These are phyloP conservation scores for Fistulina hepatica DNA, from an alignment of 1,284 basidiomycete species.

Conservation along the genomic window DNA sequence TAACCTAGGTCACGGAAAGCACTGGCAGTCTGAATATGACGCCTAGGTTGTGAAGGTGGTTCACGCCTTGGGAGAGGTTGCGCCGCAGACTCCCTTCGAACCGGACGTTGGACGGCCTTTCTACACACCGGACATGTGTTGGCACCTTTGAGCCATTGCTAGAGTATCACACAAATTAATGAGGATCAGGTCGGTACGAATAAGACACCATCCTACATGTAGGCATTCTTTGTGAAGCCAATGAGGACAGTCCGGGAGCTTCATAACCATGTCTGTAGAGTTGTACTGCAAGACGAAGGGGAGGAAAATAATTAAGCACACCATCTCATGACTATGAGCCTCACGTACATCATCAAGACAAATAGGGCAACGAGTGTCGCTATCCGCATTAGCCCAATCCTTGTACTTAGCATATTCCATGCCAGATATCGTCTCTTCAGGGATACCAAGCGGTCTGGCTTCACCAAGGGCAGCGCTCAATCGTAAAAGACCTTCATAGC, in stretches of 20 bases:
- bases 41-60: too few relatives aligned
- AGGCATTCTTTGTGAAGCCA: slow-evolving; percentile 69
- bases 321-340: background rate
- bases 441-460: slow-evolving; percentile 48
- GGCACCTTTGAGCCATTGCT: background rate
- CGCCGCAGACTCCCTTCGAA: too few relatives aligned
- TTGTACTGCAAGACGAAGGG: slow-evolving; percentile 37
- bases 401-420: slow-evolving; percentile 51
- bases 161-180: background rate
- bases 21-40: too few relatives aligned
- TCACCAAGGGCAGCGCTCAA: too few relatives aligned
- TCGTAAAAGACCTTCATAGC: too few relatives aligned
- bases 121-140: background rate
- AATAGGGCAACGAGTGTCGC: slow-evolving; percentile 64
- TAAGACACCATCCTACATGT: background rate
- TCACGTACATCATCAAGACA: slow-evolving; percentile 65
- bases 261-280: slow-evolving; percentile 43
- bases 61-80: too few relatives aligned
- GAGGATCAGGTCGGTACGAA: background rate
- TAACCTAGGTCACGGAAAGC: too few relatives aligned
- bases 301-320: slow-evolving; percentile 9
- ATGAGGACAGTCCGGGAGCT: slow-evolving; percentile 56
- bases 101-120: slow-evolving; percentile 1
- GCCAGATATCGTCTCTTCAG: slow-evolving; percentile 43
- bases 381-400: slow-evolving; percentile 53